Base-by-base conservation (phyloP, 768 basidiomycete species). In the Ramaria sp. region DNA sequence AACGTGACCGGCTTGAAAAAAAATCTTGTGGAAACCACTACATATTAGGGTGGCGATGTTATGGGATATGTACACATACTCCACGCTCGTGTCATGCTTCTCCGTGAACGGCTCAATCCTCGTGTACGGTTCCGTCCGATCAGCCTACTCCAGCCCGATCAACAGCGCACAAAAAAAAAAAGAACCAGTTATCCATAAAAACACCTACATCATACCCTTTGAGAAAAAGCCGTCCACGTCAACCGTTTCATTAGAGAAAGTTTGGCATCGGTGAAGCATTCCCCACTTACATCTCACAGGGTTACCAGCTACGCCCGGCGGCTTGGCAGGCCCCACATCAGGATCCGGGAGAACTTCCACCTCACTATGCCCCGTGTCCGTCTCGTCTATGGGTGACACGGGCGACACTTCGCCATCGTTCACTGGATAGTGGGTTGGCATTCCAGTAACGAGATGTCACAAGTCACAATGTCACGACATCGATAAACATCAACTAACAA, bases 221-320 rank as follows among this genome's bases (percentile, higher is more conserved):
- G 37, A 28, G 39, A 56, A n/a, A n/a, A n/a, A n/a, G n/a, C n/a
- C n/a, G n/a, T n/a, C n/a, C n/a, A n/a, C n/a, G n/a, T n/a, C n/a
- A n/a, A n/a, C n/a, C n/a, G n/a, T n/a, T n/a, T n/a, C n/a, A n/a
- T n/a, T n/a, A n/a, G n/a, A n/a, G n/a, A n/a, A n/a, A n/a, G n/a
- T 16, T 45, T 43, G 42, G 57, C 44, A 25, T 15, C 45, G 38
- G 20, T 52, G 56, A 32, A 30, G 6, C 51, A 47, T n/a, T n/a
- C n/a, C n/a, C n/a, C n/a, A 78, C 88, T 73, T 71, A 90, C 88
- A 91, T 61, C 85, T 77, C 55, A 91, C 87, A 41, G 88, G 88
- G 32, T 74, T 69, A 24, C 88, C 88, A 66, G 83, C 69, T 24
- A 89, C 57, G 34, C 88, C 88, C 52, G 87, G 87, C 50, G 70